Base-by-base conservation (phyloP, 2,329 filamentous ascomycete genomes). In the Botrytis aclada region DNA sequence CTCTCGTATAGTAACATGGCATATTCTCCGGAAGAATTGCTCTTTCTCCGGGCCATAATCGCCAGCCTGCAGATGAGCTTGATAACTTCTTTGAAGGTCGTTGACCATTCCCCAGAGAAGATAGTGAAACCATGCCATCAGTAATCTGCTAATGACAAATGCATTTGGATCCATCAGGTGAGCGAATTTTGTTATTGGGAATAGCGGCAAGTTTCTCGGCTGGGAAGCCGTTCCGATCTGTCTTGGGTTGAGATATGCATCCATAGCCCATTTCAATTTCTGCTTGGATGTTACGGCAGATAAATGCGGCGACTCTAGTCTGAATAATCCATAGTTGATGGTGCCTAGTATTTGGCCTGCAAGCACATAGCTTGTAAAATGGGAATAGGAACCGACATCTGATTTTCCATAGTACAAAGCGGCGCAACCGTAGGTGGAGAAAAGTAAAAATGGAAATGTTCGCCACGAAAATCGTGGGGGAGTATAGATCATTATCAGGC, bases 71-170 rank as follows among this genome's bases (percentile, higher is more conserved):
- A 70, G 69, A 22, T 20, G 61, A 16, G 37, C 7, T n/a, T 45
- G 32, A 29, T 63, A 63, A 32, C 29, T 16, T 29, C 16, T 25
- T 37, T 29, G 58, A 5, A 70, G n/a, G 47, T 22, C 9, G 3
- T 34, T 14, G n/a, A 62, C 7, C 51, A 39, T n/a, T 22, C 41
- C 61, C 39, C 29, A 61, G 9, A 70, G 29, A 39, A 70, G n/a
- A 41, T 70, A 70, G 41, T 25, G 62, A 61, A 70, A n/a, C 58
- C 41, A 70, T 37, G 69, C 32, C 69, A 70, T 63, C 9, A 70
- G 41, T 47, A 51, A 16, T 39, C 69, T 63, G 22, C 22, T 63
- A 20, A 51, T 63, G 8, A 70, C 22, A 51, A 70, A 70, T 18
- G 32, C 43, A 41, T 70, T 32, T 16, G 39, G 32, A 47, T 63